Conservation (phyloP, 805 yeast species). For the Sporopachydermia lactativora region DNA sequence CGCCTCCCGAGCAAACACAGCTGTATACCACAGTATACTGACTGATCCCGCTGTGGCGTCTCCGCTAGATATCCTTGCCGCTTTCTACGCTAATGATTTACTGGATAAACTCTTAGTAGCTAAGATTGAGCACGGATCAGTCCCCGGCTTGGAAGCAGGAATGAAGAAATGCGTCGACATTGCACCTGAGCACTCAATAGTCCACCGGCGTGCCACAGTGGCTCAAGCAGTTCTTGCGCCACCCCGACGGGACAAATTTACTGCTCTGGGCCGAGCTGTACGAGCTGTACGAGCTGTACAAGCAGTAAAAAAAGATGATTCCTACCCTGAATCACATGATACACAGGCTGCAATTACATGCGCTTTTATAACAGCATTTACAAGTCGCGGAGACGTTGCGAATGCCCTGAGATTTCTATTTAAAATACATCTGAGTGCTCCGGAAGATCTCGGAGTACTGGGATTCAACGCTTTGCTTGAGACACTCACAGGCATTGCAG, state of each 20-base stretch:
- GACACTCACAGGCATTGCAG: background rate
- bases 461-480: constrained; percentile 13
- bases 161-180: constrained; percentile 11
- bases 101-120: constrained; percentile 13
- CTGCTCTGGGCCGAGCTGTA: background rate
- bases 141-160: background rate
- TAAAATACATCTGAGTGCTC: background rate
- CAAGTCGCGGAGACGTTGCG: background rate
- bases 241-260: constrained; percentile 5
- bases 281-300: background rate
- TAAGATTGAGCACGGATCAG: constrained; percentile 7
- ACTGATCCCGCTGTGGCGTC: constrained; percentile 13
- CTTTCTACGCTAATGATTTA: constrained; percentile 15
- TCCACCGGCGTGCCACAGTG: constrained; percentile 15
- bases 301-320: background rate
- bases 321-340: background rate
- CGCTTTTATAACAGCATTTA: background rate
- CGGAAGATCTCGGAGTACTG: constrained; percentile 12
- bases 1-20: too few species aligned
- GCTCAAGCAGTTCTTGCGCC: constrained; percentile 16
- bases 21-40: too few species aligned
- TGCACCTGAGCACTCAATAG: constrained; percentile 16
- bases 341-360: background rate
- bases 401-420: background rate
- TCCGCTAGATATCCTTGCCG: constrained; percentile 17